Evolutionary conservation across 257 asterid species (phyloP).

Genomic region (Petunia secreta): DNA sequence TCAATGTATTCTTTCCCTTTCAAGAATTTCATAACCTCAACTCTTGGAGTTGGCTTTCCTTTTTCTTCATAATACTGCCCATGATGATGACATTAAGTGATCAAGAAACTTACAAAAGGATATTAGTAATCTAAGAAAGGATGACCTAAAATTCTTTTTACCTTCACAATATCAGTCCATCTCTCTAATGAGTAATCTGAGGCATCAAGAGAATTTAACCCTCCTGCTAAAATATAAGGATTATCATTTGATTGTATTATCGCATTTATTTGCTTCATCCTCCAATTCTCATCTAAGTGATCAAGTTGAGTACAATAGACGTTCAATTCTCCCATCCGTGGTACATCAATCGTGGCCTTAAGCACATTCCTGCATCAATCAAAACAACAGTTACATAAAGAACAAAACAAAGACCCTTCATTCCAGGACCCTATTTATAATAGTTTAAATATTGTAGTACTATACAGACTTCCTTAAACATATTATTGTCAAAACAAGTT

Average conservation of each 20-base stretch:
- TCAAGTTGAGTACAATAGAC: conserved; percentile 90
- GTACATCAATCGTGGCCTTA: conserved; percentile 81
- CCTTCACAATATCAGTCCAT: conserved; percentile 91
- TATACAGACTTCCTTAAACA: not conserved
- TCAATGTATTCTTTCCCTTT: conserved; percentile 67
- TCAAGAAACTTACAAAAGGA: not conserved
- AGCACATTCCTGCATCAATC: conserved; percentile 73
- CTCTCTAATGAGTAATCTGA: conserved; percentile 85
- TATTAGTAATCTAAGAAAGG: not conserved
- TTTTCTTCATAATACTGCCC: conserved; percentile 72
- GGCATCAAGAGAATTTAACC: conserved; percentile 83
- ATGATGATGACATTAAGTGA: not conserved
- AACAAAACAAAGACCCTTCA: not conserved
- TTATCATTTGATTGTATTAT: conserved; percentile 68
- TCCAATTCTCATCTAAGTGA: conserved; percentile 85
- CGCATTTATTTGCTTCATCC: conserved; percentile 77
- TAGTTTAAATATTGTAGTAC: not conserved
- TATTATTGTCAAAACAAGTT: not conserved
- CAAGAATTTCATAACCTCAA: conserved; percentile 71
- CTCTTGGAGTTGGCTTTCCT: conserved; percentile 87
- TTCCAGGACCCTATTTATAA: not conserved
- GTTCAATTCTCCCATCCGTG: conserved; percentile 76
- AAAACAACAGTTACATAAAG: not conserved
- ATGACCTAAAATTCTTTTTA: conserved; percentile 11
- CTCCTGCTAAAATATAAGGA: conserved; percentile 85